phyloP scores from a whole-genome alignment of 1,139 yeast species.

The Diutina siamensis region DNA sequence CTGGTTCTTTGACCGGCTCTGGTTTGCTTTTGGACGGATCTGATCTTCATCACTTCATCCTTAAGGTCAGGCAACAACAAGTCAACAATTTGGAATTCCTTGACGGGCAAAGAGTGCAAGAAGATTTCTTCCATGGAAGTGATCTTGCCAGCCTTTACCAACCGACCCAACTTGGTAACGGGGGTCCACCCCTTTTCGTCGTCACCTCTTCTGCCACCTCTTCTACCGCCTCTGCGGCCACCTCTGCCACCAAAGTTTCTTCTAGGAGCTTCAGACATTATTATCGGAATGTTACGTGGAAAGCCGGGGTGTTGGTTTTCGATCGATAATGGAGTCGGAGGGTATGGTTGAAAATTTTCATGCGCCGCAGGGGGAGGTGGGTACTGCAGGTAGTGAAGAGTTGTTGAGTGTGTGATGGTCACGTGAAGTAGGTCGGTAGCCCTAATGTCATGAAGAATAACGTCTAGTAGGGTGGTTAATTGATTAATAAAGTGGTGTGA shows the following conservation, averaged over 20 bases:
- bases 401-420: background rate
- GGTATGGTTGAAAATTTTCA: constrained; percentile 1
- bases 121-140: constrained; percentile 95
- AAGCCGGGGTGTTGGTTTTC: constrained; percentile 89
- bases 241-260: constrained; percentile 44
- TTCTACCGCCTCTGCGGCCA: constrained; percentile 13
- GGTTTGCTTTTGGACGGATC: constrained; percentile 99
- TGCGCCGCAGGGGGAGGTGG: background rate
- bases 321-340: constrained; percentile 41
- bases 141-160: constrained; percentile 98
- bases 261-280: constrained; percentile 55
- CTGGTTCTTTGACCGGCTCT: constrained; percentile 99
- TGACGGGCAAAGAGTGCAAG: constrained; percentile 98
- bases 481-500: too few relatives aligned
- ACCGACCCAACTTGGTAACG: constrained; percentile 99
- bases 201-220: constrained; percentile 44
- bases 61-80: constrained; percentile 88
- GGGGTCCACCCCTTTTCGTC: constrained; percentile 99
- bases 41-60: constrained; percentile 99
- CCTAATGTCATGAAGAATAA: constrained; percentile 6
- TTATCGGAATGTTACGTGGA: constrained; percentile 85
- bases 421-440: background rate
- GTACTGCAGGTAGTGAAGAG: background rate
- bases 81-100: constrained; percentile 99
- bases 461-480: too few relatives aligned